These are phyloP conservation scores for Phytophthora uliginosa DNA, from an alignment of 352 stramenopile species.

Conservation along the genomic window DNA sequence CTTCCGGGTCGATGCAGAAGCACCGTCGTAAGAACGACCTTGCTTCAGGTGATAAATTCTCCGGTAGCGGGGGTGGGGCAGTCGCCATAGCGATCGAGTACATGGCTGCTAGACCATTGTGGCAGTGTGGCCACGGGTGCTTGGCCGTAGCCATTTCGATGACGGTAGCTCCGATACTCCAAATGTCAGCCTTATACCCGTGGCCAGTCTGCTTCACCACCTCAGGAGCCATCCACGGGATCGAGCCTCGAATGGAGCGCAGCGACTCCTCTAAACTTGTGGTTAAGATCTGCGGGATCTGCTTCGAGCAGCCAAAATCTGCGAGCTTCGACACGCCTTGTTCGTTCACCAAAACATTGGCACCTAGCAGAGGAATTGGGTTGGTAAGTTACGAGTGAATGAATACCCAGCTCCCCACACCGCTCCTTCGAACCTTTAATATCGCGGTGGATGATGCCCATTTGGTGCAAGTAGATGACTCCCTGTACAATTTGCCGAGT, in stretches of 20 bases:
- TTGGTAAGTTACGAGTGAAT: neutral
- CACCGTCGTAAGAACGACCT: constrained; percentile 69
- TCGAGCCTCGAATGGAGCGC: constrained; percentile 84
- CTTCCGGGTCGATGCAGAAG: constrained; percentile 81
- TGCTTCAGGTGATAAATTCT: constrained; percentile 57
- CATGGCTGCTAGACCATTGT: constrained; percentile 74
- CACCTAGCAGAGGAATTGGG: constrained; percentile 42
- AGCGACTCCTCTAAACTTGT: constrained; percentile 87
- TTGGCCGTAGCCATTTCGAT: constrained; percentile 87
- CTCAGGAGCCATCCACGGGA: constrained; percentile 89
- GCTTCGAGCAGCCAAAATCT: constrained; percentile 93
- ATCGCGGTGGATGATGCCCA: constrained; percentile 95
- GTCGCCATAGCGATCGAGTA: constrained; percentile 74
- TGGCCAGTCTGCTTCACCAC: constrained; percentile 82
- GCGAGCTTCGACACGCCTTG: constrained; percentile 90
- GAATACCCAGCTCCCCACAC: neutral
- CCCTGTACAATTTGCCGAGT: constrained; percentile 93
- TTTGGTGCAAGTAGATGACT: constrained; percentile 93
- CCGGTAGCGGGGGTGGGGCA: constrained; percentile 59
- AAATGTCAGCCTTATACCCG: constrained; percentile 84
- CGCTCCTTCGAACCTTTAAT: constrained; percentile 86
- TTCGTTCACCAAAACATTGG: constrained; percentile 92
- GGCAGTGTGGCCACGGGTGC: constrained; percentile 72
- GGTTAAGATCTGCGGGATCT: constrained; percentile 83
- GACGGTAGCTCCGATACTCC: constrained; percentile 83